phyloP scores from a whole-genome alignment of 441 rosid genomes.

The Erodium texanum region DNA sequence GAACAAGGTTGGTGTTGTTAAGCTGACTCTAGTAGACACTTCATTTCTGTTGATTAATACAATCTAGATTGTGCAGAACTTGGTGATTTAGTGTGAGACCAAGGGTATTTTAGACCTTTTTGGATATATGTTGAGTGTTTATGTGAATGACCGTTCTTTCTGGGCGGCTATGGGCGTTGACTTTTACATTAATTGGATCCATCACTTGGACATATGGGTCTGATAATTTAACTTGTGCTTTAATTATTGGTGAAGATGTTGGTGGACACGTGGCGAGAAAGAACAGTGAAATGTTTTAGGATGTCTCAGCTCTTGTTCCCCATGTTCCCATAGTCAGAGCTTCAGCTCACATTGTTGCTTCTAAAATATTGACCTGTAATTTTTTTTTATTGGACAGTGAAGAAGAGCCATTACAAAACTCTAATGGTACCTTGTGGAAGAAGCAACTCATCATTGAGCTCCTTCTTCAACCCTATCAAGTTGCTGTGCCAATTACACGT shows the following conservation, averaged over 20 bases:
- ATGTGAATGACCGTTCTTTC: conserved; percentile 7
- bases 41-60: neutral
- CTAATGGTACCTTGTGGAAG: neutral
- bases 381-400: neutral
- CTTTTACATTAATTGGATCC: conserved; percentile 14
- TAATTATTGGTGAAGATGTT: conserved; percentile 12
- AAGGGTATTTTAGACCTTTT: conserved; percentile 26
- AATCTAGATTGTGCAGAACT: neutral
- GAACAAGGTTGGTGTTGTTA: neutral
- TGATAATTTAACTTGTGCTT: conserved; percentile 6
- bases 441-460: neutral
- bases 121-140: conserved; percentile 4
- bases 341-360: neutral
- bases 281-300: neutral
- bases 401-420: neutral
- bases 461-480: neutral
- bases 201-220: conserved; percentile 1
- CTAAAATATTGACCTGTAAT: neutral
- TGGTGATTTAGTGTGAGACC: neutral
- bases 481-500: neutral
- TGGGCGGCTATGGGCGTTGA: conserved; percentile 19
- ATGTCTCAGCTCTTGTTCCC: neutral
- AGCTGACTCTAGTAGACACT: too few relatives aligned
- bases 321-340: neutral
- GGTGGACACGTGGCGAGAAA: neutral